phyloP scores from a whole-genome alignment of 116 monocot species.

The Trichopus zeylanicus region DNA sequence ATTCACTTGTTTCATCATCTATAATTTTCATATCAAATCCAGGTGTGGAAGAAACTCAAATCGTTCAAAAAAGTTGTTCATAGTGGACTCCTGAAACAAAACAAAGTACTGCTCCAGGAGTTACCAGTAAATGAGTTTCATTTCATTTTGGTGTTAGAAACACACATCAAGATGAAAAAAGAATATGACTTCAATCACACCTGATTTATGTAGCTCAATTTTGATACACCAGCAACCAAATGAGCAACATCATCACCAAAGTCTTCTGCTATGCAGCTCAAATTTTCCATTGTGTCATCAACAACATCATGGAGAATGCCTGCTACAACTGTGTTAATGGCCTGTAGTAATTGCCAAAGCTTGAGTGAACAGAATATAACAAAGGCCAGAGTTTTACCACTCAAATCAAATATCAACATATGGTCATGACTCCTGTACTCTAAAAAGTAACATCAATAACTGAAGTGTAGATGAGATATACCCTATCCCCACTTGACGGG shows the following conservation, averaged over 20 bases:
- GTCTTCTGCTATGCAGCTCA: constrained; percentile 61
- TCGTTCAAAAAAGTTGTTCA: no score
- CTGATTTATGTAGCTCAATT: constrained; percentile 94
- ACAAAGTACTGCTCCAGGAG: no score
- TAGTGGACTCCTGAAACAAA: no score
- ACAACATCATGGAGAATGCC: constrained; percentile 98
- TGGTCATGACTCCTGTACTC: no score
- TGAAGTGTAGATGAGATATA: constrained; percentile 21
- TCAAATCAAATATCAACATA: no score
- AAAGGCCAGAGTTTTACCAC: no score
- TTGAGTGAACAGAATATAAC: background rate
- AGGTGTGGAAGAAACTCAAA: no score
- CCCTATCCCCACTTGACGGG: constrained; percentile 67
- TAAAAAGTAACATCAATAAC: constrained; percentile 2
- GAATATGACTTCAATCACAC: constrained; percentile 19
- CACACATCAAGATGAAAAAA: no score
- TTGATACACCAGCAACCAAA: constrained; percentile 92
- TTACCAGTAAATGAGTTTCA: no score
- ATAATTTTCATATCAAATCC: no score
- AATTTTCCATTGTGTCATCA: constrained; percentile 81
- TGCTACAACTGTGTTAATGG: constrained; percentile 86
- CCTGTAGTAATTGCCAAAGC: constrained; percentile 30
- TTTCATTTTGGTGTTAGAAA: no score
- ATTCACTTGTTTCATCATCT: no score
- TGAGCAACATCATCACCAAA: constrained; percentile 86